Evolutionary conservation across 768 basidiomycete species (phyloP).

Genomic region (Kwoniella heveanensis): DNA sequence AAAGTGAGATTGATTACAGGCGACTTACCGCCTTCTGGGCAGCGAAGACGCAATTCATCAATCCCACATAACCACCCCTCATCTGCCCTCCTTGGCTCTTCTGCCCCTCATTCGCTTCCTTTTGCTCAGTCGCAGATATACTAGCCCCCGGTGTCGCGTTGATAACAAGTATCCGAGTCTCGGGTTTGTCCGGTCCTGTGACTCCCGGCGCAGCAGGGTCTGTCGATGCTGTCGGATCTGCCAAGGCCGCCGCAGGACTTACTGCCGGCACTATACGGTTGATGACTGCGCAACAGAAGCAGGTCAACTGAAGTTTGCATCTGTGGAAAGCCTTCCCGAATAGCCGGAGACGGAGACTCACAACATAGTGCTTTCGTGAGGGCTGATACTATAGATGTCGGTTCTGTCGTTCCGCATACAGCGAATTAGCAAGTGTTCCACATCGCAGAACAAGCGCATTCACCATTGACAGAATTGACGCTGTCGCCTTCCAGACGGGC

Average conservation of each 20-base stretch:
- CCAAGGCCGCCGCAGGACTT: constrained; percentile 8
- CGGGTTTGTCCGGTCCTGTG: constrained; percentile 46
- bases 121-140: constrained; percentile 8
- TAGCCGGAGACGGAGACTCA: constrained; percentile 58
- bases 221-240: constrained; percentile 13
- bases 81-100: constrained; percentile 46
- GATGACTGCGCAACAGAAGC: constrained; percentile 63
- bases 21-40: constrained; percentile 86
- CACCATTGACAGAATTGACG: constrained; percentile 58
- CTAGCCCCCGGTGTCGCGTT: constrained; percentile 76
- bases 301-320: neutral
- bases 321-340: neutral
- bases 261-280: constrained; percentile 61
- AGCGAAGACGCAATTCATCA: constrained; percentile 99
- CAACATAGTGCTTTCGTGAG: constrained; percentile 91
- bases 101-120: constrained; percentile 9
- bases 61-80: constrained; percentile 79
- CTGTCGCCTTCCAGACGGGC: constrained; percentile 59
- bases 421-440: no score
- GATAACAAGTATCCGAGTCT: constrained; percentile 72
- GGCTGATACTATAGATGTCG: constrained; percentile 74
- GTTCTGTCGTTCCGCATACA: constrained; percentile 47
- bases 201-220: constrained; percentile 11
- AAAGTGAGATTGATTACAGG: no score
- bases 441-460: neutral